These are phyloP conservation scores for Trypanosoma congolense DNA, from an alignment of 208 protist species.

Conservation along the genomic window DNA sequence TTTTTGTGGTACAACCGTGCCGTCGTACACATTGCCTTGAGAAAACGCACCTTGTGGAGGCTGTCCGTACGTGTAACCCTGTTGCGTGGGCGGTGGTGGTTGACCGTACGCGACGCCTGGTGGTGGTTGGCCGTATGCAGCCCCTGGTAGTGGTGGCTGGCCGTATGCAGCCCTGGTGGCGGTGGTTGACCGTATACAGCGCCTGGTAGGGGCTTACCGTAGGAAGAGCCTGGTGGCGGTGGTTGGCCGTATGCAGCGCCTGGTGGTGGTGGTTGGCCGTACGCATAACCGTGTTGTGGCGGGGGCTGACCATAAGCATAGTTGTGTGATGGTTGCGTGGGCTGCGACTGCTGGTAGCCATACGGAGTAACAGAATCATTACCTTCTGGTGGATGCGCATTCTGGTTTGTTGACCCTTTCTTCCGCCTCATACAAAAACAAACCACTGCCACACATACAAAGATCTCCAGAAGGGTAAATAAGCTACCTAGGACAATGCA, in stretches of 20 bases:
- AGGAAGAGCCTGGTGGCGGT: constrained; percentile 8
- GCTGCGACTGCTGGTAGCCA: not conserved
- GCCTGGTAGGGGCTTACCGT: constrained; percentile 7
- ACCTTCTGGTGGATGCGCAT: not conserved
- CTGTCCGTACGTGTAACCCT: constrained; percentile 4
- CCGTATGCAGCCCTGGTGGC: constrained; percentile 6
- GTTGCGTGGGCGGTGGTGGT: not conserved
- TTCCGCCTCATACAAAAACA: constrained; percentile 16
- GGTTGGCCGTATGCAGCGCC: constrained; percentile 12
- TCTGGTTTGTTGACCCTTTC: not conserved
- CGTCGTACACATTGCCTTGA: too few species aligned
- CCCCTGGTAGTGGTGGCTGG: constrained; percentile 6
- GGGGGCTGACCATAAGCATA: constrained; percentile 11
- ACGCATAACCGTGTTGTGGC: not conserved
- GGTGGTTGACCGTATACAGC: constrained; percentile 10
- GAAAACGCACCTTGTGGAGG: constrained; percentile 1
- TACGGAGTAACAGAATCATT: not conserved
- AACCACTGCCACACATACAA: constrained; percentile 3
- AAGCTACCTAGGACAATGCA: constrained; percentile 11
- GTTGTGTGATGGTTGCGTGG: not conserved
- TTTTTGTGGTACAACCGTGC: too few species aligned
- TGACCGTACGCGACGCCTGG: constrained; percentile 1
- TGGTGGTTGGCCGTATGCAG: constrained; percentile 6
- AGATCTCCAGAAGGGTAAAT: constrained; percentile 16
- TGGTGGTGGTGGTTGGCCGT: constrained; percentile 15